Evolutionary conservation across 768 basidiomycete species (phyloP), one percentile per base, ranked within the genome.

Genomic region (Pholiota conissans): DNA sequence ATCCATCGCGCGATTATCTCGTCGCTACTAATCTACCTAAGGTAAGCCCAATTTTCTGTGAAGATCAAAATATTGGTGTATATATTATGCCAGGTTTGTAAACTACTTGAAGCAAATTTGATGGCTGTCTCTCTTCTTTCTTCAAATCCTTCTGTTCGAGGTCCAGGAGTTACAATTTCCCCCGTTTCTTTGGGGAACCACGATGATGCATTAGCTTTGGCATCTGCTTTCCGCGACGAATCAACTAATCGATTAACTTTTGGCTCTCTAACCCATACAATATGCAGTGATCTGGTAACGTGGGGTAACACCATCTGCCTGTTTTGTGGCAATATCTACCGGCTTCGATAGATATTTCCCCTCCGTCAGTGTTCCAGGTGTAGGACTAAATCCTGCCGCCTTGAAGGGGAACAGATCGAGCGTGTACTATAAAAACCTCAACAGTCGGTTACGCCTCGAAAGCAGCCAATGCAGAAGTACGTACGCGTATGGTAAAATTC

Each of bases 251-350:
- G 22, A 45, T 24, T 45, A 13, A 22, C 42, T 11, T 45, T 45
- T 24, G 42, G 42, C 18, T 30, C 61, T 28, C 64, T 84, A 52
- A 87, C 86, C 1, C 89, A 91, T 65, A 80, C 95, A 45, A 69
- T 93, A 20, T 91, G 91, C 71, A 93, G 93, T 67, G 92, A 94
- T 71, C 79, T 95, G 54, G 91, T 91, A 73, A 67, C 85, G 79
- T 22, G 75, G 71, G 1, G 62, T 52, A 39, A 80, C 55, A 8
- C 81, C 81, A 13, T 70, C 68, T 4, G 76, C 64, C 26, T 76
- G 74, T 47, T 72, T 70, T 11, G 72, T 74, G 32, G 71, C 69
- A 22, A 85, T 71, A 2, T 63, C 65, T 22, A 85, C 72, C 24
- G 63, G 65, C 59, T 79, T 74, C 3, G 69, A 73, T 14, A 81